Base-by-base conservation (phyloP, 805 yeast genomes). In the Myxozyma vanderwaltii region DNA sequence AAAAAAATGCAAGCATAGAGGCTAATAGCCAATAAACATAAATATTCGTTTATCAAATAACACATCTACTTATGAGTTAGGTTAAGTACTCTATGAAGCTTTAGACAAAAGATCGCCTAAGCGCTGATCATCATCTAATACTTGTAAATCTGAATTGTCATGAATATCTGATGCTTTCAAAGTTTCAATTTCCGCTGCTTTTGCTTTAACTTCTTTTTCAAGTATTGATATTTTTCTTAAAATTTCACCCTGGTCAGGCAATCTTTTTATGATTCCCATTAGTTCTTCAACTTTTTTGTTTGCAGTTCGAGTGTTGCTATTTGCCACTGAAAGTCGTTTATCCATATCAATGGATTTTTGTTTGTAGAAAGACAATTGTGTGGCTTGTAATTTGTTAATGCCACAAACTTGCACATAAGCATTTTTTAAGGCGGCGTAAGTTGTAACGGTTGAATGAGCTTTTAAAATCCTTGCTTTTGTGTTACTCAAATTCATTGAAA, bases 381-480 rank as follows among this genome's bases (percentile, higher is more conserved):
- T 23, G 7, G 59, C 13, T 41, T 51, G 56, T 4, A 40, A 23
- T 21, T 41, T 51, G 36, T 46, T 51, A 12, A 48, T 26, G 23
- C 38, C 39, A 51, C 71, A 68, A n/a, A 68, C 71, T 47, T 69
- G 63, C 23, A 51, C 47, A 45, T 67, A 69, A 2, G 71, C 69
- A 19, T 60, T 55, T 39, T 68, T 69, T 43, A 68, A 56, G 4
- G 71, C 66, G 4, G 67, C 54, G 61, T 68, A 67, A 1, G 71
- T 68, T 5, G 71, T 67, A 26, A 68, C 52, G 19, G 67, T 61
- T 19, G 69, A 65, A 43, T 69, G 70, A 8, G 67, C 44, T 21
- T 66, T 44, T 41, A 68, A 43, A 51, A 68, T 69, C 43, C 60
- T 53, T 21, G 59, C 35, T 47, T 68, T 68, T 21, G 67, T 38